Conservation (phyloP, 352 stramenopile species). For the Globisporangium mamillatum region DNA sequence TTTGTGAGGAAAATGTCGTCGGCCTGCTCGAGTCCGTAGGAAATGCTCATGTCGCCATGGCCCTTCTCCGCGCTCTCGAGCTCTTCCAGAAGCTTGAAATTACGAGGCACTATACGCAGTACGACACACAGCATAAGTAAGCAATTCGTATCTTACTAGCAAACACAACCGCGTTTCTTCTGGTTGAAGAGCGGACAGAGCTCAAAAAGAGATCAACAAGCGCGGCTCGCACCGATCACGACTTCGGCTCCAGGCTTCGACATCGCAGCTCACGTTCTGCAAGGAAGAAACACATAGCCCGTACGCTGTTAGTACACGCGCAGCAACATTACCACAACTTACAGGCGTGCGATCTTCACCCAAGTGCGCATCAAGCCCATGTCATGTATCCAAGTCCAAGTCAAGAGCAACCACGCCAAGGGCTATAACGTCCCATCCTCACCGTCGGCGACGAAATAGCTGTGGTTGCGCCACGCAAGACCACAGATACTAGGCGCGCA, state of each 20-base stretch:
- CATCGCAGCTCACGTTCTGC: slow-evolving; percentile 28
- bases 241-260: slow-evolving; percentile 77
- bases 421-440: background rate
- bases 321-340: background rate
- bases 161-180: background rate
- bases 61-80: slow-evolving; percentile 92
- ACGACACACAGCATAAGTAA: background rate
- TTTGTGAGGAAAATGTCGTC: slow-evolving; percentile 98
- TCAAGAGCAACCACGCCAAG: background rate
- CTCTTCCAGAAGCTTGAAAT: slow-evolving; percentile 94
- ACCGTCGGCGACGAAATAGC: background rate
- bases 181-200: background rate
- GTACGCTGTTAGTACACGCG: background rate
- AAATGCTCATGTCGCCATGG: slow-evolving; percentile 93
- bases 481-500: background rate
- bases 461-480: background rate
- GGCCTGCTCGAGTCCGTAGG: slow-evolving; percentile 93
- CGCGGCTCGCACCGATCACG: slow-evolving; percentile 50
- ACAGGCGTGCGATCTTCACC: background rate
- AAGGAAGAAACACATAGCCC: slow-evolving; percentile 1
- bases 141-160: background rate
- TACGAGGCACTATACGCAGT: slow-evolving; percentile 70
- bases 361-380: background rate
- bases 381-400: background rate
- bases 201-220: background rate